Conservation (phyloP, 73 alveolate species). For the Tetrahymena elliotti region DNA sequence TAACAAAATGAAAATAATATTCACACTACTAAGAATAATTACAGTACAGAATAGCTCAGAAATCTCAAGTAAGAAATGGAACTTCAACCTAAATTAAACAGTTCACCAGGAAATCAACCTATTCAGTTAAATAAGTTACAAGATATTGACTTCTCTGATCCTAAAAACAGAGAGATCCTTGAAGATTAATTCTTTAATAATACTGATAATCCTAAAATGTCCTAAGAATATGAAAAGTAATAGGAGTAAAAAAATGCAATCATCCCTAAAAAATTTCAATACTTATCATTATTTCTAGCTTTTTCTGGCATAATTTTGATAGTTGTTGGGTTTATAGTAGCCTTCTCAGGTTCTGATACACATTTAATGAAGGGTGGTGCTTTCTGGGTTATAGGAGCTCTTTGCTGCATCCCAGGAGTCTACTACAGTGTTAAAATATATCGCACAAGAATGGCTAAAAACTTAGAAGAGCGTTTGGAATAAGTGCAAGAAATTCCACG, state of each 20-base stretch:
- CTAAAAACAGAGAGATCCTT: background rate
- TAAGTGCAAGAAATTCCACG: background rate
- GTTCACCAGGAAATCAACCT: background rate
- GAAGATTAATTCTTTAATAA: background rate
- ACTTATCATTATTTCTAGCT: background rate
- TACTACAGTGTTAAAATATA: background rate
- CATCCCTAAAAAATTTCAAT: background rate
- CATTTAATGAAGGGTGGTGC: background rate
- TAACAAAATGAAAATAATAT: background rate
- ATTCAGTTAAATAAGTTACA: background rate
- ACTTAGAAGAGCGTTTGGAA: background rate
- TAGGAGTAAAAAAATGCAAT: background rate
- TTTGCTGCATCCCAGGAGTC: background rate
- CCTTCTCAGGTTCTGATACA: background rate
- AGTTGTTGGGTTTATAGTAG: background rate
- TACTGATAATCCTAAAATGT: background rate
- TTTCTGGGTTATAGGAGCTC: background rate
- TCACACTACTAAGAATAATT: background rate
- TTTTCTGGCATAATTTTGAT: background rate
- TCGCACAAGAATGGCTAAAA: background rate
- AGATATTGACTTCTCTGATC: background rate
- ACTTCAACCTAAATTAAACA: background rate
- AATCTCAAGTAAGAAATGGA: background rate
- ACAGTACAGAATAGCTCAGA: background rate
- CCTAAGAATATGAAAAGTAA: background rate